Conservation (phyloP, 495 filamentous ascomycete species). For the Aspergillus homomorphus region DNA sequence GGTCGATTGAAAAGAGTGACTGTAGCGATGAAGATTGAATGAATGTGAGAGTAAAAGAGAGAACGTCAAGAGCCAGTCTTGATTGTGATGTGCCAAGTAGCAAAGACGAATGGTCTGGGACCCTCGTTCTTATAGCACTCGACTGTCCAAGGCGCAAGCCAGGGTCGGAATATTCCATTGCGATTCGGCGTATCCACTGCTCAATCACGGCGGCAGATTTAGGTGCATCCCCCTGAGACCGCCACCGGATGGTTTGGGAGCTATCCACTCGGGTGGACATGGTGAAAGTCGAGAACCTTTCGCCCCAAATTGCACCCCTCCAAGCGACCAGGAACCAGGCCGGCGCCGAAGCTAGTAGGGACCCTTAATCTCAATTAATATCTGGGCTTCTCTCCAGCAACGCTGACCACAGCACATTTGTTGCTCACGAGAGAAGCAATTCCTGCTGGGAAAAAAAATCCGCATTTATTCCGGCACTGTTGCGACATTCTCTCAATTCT, state of each 20-base stretch:
- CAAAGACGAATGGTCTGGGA: neutral
- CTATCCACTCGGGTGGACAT: constrained; percentile 4
- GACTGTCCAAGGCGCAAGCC: neutral
- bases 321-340: neutral
- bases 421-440: neutral
- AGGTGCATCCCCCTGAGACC: constrained; percentile 4
- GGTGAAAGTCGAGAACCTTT: constrained; percentile 2
- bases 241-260: neutral
- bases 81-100: constrained; percentile 4
- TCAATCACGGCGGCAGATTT: neutral
- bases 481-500: neutral
- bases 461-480: neutral
- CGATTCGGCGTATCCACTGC: neutral
- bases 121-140: constrained; percentile 1
- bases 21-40: neutral
- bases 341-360: constrained; percentile 5
- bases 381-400: neutral
- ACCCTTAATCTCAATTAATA: constrained; percentile 1
- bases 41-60: neutral
- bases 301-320: neutral
- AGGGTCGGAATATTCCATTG: neutral
- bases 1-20: constrained; percentile 5
- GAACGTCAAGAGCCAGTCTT: constrained; percentile 8
- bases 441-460: neutral
- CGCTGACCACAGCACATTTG: neutral